Evolutionary conservation across 202 grass and related monocot genomes (phyloP).

Genomic region (Panicum hallii): DNA sequence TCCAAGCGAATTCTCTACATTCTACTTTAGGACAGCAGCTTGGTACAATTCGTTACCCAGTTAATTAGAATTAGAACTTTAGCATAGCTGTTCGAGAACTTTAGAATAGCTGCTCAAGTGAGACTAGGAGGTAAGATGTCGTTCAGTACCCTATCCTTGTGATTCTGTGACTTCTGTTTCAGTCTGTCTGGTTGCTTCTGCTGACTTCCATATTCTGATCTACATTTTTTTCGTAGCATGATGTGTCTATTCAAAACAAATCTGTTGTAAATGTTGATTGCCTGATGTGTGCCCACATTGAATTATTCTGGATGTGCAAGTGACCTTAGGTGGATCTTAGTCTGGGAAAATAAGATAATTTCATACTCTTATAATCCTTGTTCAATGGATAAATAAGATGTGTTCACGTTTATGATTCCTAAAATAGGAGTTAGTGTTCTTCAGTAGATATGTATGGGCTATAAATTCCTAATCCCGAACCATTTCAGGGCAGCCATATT

Average conservation of each 20-base stretch:
- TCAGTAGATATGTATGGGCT: not conserved
- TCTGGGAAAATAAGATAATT: not conserved
- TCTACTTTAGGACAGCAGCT: not conserved
- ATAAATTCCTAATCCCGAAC: not conserved
- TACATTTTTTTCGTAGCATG: not conserved
- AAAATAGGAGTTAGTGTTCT: not conserved
- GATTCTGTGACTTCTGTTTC: not conserved
- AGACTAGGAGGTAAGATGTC: not conserved
- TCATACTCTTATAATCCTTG: not conserved
- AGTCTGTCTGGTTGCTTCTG: not conserved
- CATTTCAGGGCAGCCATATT: not conserved
- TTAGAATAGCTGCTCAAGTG: conserved; percentile 7
- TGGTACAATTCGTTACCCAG: not conserved
- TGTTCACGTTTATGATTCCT: not conserved
- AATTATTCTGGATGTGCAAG: conserved; percentile 13
- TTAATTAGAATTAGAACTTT: not conserved
- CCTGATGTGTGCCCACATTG: not conserved
- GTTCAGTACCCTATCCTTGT: not conserved
- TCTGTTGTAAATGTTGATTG: not conserved
- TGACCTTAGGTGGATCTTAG: conserved; percentile 12
- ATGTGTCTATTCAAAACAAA: not conserved
- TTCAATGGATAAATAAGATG: not conserved
- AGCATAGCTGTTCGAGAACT: too few relatives aligned
- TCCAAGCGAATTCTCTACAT: not conserved
- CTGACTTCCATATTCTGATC: conserved; percentile 13